phyloP scores from a whole-genome alignment of 768 basidiomycete species.

The Xerocomellus amylosporus region DNA sequence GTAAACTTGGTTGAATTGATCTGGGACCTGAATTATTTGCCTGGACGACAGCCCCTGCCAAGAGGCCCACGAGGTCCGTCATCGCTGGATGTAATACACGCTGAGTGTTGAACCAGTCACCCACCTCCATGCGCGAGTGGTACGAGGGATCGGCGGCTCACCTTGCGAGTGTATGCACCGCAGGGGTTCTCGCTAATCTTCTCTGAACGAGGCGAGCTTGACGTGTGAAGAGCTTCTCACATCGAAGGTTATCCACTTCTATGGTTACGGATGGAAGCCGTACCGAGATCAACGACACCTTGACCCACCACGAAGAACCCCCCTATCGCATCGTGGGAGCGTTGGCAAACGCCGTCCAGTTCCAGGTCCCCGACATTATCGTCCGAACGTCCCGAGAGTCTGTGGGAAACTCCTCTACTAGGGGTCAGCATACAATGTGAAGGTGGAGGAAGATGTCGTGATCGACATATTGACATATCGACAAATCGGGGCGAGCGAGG shows the following conservation, averaged over 20 bases:
- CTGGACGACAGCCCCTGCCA: no score
- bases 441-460: not conserved
- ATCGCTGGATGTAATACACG: not conserved
- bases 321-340: not conserved
- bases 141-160: not conserved
- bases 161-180: not conserved
- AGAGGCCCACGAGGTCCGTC: not conserved
- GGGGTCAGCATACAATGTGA: not conserved
- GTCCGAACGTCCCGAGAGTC: not conserved
- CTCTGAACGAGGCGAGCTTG: not conserved
- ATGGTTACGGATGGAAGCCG: no score
- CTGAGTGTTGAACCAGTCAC: no score
- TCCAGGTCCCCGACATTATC: not conserved
- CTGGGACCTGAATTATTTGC: not conserved
- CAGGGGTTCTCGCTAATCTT: no score
- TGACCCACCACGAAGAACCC: no score
- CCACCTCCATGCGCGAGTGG: not conserved
- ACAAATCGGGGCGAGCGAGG: not conserved
- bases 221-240: not conserved
- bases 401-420: not conserved
- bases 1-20: not conserved
- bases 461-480: not conserved
- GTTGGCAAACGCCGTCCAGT: not conserved
- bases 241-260: not conserved
- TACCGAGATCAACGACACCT: not conserved